Evolutionary conservation across 306 rosid genomes (phyloP).

Genomic region (Leucaena leucocephala): DNA sequence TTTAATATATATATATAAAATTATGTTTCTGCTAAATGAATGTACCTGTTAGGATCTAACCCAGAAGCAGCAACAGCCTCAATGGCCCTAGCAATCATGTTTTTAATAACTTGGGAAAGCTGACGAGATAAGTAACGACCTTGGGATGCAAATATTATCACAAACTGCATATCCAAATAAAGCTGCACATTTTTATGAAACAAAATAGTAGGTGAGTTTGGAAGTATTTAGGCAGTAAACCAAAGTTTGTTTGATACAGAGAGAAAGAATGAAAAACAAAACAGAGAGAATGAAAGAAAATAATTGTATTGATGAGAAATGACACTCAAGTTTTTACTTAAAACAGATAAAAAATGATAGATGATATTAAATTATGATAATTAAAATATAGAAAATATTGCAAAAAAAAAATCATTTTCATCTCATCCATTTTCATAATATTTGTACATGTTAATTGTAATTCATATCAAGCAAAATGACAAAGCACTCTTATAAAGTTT

Average conservation of each 20-base stretch:
- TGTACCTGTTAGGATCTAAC: slow-evolving; percentile 85
- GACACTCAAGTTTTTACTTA: background rate
- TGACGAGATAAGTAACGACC: slow-evolving; percentile 84
- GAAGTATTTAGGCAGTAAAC: background rate
- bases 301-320: background rate
- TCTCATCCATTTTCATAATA: background rate
- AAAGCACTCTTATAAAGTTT: background rate
- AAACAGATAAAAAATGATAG: background rate
- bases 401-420: background rate
- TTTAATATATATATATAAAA: background rate
- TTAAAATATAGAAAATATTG: background rate
- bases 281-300: background rate
- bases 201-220: background rate
- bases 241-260: background rate
- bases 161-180: slow-evolving; percentile 95
- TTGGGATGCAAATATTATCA: slow-evolving; percentile 83
- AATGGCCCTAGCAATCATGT: slow-evolving; percentile 72
- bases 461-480: background rate
- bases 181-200: slow-evolving; percentile 53
- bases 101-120: slow-evolving; percentile 82
- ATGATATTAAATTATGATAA: background rate
- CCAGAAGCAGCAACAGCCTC: slow-evolving; percentile 78
- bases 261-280: background rate
- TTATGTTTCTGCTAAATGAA: background rate
- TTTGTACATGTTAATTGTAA: background rate